phyloP scores from a whole-genome alignment of 2,329 filamentous ascomycete species.

The Aspergillus melleus region DNA sequence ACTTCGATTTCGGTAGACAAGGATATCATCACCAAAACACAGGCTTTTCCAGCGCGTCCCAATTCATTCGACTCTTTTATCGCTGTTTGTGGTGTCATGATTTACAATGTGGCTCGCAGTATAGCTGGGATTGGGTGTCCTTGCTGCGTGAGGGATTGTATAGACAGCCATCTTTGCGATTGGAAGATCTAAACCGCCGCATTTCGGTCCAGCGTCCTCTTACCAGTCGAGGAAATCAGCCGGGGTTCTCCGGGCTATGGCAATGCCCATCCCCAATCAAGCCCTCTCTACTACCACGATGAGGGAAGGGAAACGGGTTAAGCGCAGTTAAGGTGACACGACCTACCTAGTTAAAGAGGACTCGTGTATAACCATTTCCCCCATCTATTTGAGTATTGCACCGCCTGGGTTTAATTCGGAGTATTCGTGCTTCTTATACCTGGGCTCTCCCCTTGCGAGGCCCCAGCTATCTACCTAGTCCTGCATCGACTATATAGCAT shows the following conservation, averaged over 20 bases:
- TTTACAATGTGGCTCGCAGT: background rate
- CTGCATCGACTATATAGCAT: background rate
- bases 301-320: background rate
- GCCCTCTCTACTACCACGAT: background rate
- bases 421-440: background rate
- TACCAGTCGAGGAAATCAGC: background rate
- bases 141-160: background rate
- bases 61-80: background rate
- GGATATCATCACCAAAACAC: background rate
- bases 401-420: background rate
- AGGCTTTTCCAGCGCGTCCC: background rate
- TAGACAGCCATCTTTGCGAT: background rate
- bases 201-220: background rate
- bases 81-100: background rate
- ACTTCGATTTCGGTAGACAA: background rate
- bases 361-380: conserved; percentile 3
- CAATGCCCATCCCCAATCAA: background rate
- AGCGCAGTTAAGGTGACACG: conserved; percentile 8
- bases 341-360: conserved; percentile 1
- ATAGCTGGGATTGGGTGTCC: background rate
- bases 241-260: conserved; percentile 4
- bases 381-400: background rate
- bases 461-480: background rate
- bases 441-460: background rate
- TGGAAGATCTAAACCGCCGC: background rate